Evolutionary conservation across 2,329 filamentous ascomycete species (phyloP), one percentile per base, ranked within the genome.

Genomic region (Colletotrichum sidae): DNA sequence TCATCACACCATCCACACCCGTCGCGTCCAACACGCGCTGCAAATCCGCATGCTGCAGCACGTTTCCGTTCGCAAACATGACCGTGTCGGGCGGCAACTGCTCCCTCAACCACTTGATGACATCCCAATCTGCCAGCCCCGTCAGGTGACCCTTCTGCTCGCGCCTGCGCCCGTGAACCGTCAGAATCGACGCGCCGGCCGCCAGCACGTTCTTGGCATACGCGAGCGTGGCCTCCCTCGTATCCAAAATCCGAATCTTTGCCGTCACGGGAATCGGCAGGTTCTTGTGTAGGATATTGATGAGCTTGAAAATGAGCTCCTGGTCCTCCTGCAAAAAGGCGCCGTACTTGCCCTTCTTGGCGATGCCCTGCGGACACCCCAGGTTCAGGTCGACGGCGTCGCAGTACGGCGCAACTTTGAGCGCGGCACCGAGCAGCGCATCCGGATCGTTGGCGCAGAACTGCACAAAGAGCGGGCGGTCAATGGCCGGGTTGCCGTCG

Each of bases 131-230:
- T 5, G 96, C 96, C 41, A 98, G 72, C 0, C 96, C 96, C 0
- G 96, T 99, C 73, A 97, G 87, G 75, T 99, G 96, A 0, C 96
- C 95, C 80, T 99, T 99, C 77, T 98, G 95, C 73, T 98, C 94
- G 69, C 96, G 84, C 68, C 88, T 86, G 41, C 96, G 85, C 1
- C 96, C 96, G 80, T 99, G 96, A 0, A 99, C 92, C 0, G 96
- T 96, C 67, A 99, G 84, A 60, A 98, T 94, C 71, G 93, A 97
- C 3, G 96, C 96, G 11, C 96, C 96, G 0, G 96, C 94, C 4
- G 84, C 87, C 7, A 99, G 79, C 1, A 98, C 92, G 78, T 93
- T 97, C 72, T 89, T 88, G 11, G 96, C 96, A 77, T 99, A 99
- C 49, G 89, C 90, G 68, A 99, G 80, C 0, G 94, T 97, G 75